These are phyloP conservation scores for Trichoderma sp. DNA, from an alignment of 2,329 filamentous ascomycete species.

Conservation along the genomic window DNA sequence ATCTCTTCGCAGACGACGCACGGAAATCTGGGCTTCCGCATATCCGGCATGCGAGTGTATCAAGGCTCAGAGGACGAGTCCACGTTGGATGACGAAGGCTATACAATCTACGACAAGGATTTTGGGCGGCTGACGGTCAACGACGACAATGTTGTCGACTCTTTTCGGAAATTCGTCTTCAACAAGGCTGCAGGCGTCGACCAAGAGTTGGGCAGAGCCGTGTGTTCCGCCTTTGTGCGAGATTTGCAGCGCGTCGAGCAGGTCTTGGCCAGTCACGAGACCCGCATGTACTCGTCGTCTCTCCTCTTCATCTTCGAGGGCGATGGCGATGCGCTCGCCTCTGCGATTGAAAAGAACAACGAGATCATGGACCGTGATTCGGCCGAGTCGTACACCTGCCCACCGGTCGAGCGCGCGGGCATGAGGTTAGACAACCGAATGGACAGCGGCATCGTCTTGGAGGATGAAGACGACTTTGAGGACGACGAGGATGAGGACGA, in stretches of 20 bases:
- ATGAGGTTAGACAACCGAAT: constrained; percentile 51
- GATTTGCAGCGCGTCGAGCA: constrained; percentile 53
- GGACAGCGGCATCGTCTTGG: constrained; percentile 55
- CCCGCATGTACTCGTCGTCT: constrained; percentile 62
- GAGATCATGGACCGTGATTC: constrained; percentile 49
- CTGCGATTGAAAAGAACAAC: constrained; percentile 55
- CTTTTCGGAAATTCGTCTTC: constrained; percentile 57
- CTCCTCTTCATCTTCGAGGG: constrained; percentile 64
- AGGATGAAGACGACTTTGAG: constrained; percentile 40
- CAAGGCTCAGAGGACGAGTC: constrained; percentile 51
- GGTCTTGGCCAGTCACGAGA: constrained; percentile 54
- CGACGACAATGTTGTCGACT: constrained; percentile 51
- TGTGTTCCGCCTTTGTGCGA: constrained; percentile 52
- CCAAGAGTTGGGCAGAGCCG: constrained; percentile 52
- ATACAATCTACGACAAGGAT: constrained; percentile 61
- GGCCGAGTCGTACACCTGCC: constrained; percentile 3
- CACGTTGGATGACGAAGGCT: constrained; percentile 53
- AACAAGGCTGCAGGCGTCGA: constrained; percentile 57
- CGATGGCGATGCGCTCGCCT: constrained; percentile 53
- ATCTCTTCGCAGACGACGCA: constrained; percentile 60
- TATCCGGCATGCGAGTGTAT: constrained; percentile 64
- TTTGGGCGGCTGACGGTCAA: constrained; percentile 55
- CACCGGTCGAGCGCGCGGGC: constrained; percentile 34
- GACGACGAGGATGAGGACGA: constrained; percentile 47
- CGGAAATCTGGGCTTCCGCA: constrained; percentile 57